Evolutionary conservation across 805 yeast species (phyloP), one percentile per base, ranked within the genome.

Genomic region (Metschnikowia koreensis): DNA sequence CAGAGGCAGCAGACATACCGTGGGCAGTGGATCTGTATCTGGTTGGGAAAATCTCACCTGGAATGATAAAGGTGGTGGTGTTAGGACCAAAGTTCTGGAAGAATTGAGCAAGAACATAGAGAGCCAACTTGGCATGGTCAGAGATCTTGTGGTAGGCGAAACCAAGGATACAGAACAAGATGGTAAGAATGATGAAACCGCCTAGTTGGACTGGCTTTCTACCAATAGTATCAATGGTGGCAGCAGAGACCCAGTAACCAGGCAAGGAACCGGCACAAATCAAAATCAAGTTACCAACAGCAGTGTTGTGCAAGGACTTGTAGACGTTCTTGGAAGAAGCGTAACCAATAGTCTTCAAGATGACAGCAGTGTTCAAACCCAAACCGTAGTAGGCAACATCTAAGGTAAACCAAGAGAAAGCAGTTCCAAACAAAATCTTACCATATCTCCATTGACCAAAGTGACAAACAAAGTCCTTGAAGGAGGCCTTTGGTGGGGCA

Each of bases 21-120:
- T 90, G 97, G 45, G 97, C 96, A 60, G 96, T 84, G 26, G 96
- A 89, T 84, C 97, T 87, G 76, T 89, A 90, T 80, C 96, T 85
- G 51, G 97, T 90, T 69, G 97, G 97, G 86, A 77, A 91, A 68
- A 83, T 76, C 77, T 90, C 97, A 74, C 96, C 97, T 46, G 97
- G 96, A 66, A 88, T 80, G 64, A 90, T 83, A 68, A 90, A 90
- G 49, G 97, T 90, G 45, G 97, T 91, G 55, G 91, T 83, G 79
- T 90, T 90, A 69, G 97, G 96, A 67, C 97, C 97, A 64, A 89
- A 90, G 72, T 90, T 90, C 71, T 85, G 84, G 85, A 90, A 90
- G 69, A 90, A 87, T 75, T 90, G 96, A 54, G 86, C 82, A 54
- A 90, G 70, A 60, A 89, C 83, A 76, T 88, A 90, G 48, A 90